Evolutionary conservation across 306 rosid species (phyloP).

Genomic region (Quercus robur): DNA sequence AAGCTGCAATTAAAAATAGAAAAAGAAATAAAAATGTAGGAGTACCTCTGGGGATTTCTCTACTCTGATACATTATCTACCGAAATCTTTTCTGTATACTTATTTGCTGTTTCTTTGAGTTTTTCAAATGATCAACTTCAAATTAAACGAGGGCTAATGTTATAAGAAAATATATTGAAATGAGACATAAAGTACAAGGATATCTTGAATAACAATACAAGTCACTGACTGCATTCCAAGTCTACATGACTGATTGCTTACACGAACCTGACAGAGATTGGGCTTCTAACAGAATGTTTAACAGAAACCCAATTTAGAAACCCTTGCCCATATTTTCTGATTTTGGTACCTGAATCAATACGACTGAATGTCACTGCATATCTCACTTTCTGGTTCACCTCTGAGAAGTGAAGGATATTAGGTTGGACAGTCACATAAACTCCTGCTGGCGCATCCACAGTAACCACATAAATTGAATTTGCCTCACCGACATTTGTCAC

Average conservation of each 20-base stretch:
- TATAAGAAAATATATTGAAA: neutral
- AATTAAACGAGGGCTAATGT: neutral
- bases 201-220: slow-evolving; percentile 17
- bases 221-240: slow-evolving; percentile 14
- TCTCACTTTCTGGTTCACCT: slow-evolving; percentile 50
- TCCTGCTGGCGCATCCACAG: slow-evolving; percentile 45
- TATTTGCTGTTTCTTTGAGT: neutral
- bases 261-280: slow-evolving; percentile 36
- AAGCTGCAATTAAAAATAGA: too few species aligned
- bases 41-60: neutral
- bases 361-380: slow-evolving; percentile 50
- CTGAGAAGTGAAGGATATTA: slow-evolving; percentile 41
- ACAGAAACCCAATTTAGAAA: slow-evolving; percentile 50
- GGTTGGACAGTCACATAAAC: slow-evolving; percentile 54
- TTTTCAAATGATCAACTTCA: neutral
- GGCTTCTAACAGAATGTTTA: slow-evolving; percentile 47
- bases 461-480: slow-evolving; percentile 39
- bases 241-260: slow-evolving; percentile 11
- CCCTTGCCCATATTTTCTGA: slow-evolving; percentile 45
- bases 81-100: neutral
- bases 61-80: neutral
- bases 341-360: slow-evolving; percentile 17
- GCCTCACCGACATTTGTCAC: slow-evolving; percentile 69
- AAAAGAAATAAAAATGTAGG: too few species aligned
- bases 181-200: neutral